Conservation (phyloP, 768 basidiomycete species). For the Psilocybe sp. region DNA sequence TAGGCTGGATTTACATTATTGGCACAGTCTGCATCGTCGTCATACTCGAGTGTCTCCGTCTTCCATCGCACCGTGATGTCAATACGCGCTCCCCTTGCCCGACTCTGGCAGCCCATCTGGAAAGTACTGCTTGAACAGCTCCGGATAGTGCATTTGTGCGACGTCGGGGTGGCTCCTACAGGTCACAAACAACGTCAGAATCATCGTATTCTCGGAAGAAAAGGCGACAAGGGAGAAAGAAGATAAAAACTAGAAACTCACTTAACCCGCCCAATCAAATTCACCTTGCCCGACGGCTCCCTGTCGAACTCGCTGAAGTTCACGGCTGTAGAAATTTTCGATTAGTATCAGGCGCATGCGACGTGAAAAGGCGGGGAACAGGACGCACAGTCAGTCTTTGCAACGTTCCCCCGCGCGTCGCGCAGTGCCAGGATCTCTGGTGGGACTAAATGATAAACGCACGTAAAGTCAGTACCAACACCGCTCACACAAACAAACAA, state of each 20-base stretch:
- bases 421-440: slow-evolving; percentile 61
- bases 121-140: slow-evolving; percentile 67
- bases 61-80: too few relatives aligned
- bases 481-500: not conserved
- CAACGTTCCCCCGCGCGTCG: slow-evolving; percentile 50
- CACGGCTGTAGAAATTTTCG: slow-evolving; percentile 57
- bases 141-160: slow-evolving; percentile 72
- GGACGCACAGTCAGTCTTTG: slow-evolving; percentile 60
- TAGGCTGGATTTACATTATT: too few relatives aligned
- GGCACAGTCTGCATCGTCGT: too few relatives aligned
- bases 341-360: not conserved
- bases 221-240: not conserved
- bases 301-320: slow-evolving; percentile 76
- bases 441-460: slow-evolving; percentile 34
- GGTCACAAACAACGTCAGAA: not conserved
- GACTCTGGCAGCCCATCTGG: slow-evolving; percentile 43
- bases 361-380: not conserved
- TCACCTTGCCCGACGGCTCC: slow-evolving; percentile 68
- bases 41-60: too few relatives aligned
- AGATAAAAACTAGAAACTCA: slow-evolving; percentile 29
- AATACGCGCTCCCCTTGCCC: slow-evolving; percentile 28
- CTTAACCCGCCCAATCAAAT: slow-evolving; percentile 78
- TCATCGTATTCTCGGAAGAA: not conserved
- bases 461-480: not conserved
- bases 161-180: slow-evolving; percentile 86